Percentiles rank a stretch among this genome's conserved stretches.
Evolutionary conservation across 352 stramenopile genomes (phyloP).

Genomic region (Globisporangium ultimum): DNA sequence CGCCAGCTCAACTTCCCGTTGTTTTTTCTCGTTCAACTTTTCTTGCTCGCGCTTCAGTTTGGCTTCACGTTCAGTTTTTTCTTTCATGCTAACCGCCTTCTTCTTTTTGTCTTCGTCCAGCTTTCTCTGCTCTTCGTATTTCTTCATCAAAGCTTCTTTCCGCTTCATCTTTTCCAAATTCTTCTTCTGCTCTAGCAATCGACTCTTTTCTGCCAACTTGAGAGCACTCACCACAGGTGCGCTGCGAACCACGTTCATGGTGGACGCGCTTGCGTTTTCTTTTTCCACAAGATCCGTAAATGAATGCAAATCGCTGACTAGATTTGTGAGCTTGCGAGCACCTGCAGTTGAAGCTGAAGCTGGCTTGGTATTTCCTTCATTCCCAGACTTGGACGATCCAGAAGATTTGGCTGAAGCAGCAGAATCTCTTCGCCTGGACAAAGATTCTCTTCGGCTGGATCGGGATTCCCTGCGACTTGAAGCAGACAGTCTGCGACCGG

Average conservation of each 20-base stretch:
- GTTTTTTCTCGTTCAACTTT: slow-evolving; percentile 49
- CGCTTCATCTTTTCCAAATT: slow-evolving; percentile 54
- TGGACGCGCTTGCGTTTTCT: slow-evolving; percentile 26
- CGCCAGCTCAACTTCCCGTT: slow-evolving; percentile 57
- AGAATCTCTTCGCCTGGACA: slow-evolving; percentile 29
- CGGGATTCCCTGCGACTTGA: slow-evolving; percentile 6
- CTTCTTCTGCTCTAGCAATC: slow-evolving; percentile 68
- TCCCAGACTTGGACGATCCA: slow-evolving; percentile 33
- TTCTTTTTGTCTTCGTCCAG: slow-evolving; percentile 71
- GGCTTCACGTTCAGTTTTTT: slow-evolving; percentile 59
- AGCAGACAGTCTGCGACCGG: slow-evolving; percentile 6
- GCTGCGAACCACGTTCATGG: slow-evolving; percentile 23
- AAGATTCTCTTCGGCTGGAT: slow-evolving; percentile 9
- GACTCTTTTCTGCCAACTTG: slow-evolving; percentile 67
- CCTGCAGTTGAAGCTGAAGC: background rate
- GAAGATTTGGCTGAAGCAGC: slow-evolving; percentile 56
- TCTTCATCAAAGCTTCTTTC: slow-evolving; percentile 63
- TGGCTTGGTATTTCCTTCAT: slow-evolving; percentile 3
- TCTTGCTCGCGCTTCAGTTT: slow-evolving; percentile 51
- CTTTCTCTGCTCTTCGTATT: slow-evolving; percentile 65
- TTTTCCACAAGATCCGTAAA: slow-evolving; percentile 71
- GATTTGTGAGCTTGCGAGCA: slow-evolving; percentile 47
- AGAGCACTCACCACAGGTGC: slow-evolving; percentile 61
- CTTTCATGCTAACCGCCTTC: slow-evolving; percentile 40
- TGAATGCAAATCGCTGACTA: slow-evolving; percentile 72